These are phyloP conservation scores for Oryza meyeriana DNA, from an alignment of 176 grass and related monocot species.

Conservation along the genomic window DNA sequence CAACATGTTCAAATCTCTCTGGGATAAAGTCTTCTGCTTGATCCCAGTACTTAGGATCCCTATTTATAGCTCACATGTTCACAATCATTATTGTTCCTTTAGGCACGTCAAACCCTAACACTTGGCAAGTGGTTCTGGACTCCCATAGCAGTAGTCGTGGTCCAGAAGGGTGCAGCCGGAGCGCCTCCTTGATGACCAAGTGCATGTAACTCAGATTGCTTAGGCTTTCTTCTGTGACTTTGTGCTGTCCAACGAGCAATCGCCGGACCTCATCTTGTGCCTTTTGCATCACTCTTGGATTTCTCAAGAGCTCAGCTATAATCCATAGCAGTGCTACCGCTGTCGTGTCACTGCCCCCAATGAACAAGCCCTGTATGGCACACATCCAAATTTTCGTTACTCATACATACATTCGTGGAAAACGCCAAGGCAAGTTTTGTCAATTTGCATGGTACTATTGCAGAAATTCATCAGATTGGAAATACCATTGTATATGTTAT, in stretches of 20 bases:
- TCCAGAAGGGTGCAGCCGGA: slow-evolving; percentile 20
- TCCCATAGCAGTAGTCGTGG: neutral
- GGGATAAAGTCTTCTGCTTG: neutral
- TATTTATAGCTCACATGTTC: slow-evolving; percentile 38
- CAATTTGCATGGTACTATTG: no score
- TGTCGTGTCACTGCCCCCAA: slow-evolving; percentile 19
- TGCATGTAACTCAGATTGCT: neutral
- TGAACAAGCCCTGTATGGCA: slow-evolving; percentile 42
- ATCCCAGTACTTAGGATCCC: slow-evolving; percentile 6
- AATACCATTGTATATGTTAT: no score
- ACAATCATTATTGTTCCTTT: neutral
- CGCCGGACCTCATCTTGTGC: slow-evolving; percentile 34
- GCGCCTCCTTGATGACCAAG: slow-evolving; percentile 34
- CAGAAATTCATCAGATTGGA: no score
- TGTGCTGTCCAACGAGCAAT: no score
- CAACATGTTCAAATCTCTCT: neutral
- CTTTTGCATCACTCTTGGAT: slow-evolving; percentile 20
- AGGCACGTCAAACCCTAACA: slow-evolving; percentile 35
- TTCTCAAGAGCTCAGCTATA: slow-evolving; percentile 35
- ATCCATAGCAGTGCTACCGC: slow-evolving; percentile 23
- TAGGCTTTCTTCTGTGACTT: neutral
- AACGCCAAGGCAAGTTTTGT: no score
- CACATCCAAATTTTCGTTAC: no score
- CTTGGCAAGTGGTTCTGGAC: neutral
- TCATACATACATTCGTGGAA: no score